Percentiles rank a stretch among this genome's conserved stretches.
Conservation (phyloP, 345 rosid genomes). For the Populus davidiana region DNA sequence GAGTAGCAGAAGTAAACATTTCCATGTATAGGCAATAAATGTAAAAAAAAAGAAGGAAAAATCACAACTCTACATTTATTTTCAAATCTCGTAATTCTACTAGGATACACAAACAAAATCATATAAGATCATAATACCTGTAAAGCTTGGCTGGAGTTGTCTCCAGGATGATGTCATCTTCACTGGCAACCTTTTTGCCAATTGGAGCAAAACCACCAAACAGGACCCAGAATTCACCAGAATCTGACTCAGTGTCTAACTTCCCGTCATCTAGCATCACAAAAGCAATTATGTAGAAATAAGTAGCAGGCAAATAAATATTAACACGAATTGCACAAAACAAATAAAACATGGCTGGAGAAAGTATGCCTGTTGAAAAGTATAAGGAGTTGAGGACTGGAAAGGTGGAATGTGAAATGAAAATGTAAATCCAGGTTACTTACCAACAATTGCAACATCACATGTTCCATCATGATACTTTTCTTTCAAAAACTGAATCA, state of each 20-base stretch:
- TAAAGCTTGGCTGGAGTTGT: slow-evolving; percentile 67
- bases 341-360: background rate
- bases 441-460: slow-evolving; percentile 86
- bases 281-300: slow-evolving; percentile 21
- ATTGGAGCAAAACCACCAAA: slow-evolving; percentile 97
- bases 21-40: background rate
- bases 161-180: slow-evolving; percentile 76
- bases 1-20: background rate
- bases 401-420: background rate
- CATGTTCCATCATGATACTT: slow-evolving; percentile 79
- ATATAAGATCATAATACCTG: slow-evolving; percentile 43
- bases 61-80: background rate
- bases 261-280: slow-evolving; percentile 74
- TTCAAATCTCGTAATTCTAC: slow-evolving; percentile 5
- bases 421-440: slow-evolving; percentile 23
- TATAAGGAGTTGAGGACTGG: background rate
- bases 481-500: slow-evolving; percentile 87
- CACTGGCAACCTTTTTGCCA: slow-evolving; percentile 71
- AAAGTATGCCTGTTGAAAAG: background rate
- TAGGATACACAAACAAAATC: slow-evolving; percentile 14
- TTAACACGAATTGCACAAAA: background rate
- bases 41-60: background rate
- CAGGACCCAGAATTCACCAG: slow-evolving; percentile 94
- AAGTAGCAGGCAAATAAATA: slow-evolving; percentile 12
- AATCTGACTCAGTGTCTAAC: slow-evolving; percentile 90